A percentile compares a stretch with the other conserved stretches of the same genome.
phyloP scores from a whole-genome alignment of 2,329 filamentous ascomycete species.

The Botrytis byssoidea region DNA sequence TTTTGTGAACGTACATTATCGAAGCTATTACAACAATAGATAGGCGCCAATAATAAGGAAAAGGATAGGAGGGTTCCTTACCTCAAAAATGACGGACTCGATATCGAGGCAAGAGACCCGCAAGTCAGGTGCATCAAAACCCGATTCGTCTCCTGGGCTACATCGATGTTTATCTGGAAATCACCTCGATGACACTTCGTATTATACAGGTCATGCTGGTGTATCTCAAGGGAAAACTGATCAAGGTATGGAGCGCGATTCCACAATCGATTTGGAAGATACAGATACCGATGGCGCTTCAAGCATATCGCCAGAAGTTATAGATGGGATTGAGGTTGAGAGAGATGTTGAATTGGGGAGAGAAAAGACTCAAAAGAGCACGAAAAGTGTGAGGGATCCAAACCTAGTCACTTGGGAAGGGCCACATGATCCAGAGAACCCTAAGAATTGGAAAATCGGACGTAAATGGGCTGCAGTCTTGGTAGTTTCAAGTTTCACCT shows the following conservation, averaged over 20 bases:
- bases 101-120: conserved; percentile 9
- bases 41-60: not conserved
- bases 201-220: conserved; percentile 14
- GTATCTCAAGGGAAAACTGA: not conserved
- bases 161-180: conserved; percentile 29
- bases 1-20: not conserved
- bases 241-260: not conserved
- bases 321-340: conserved; percentile 31
- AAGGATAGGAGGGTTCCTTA: not conserved
- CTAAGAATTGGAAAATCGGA: conserved; percentile 33
- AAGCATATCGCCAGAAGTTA: conserved; percentile 30
- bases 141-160: conserved; percentile 23
- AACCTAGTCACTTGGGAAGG: conserved; percentile 35
- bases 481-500: conserved; percentile 46
- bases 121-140: conserved; percentile 20
- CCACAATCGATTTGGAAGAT: conserved; percentile 8
- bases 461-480: conserved; percentile 51
- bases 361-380: conserved; percentile 23
- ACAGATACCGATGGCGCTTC: conserved; percentile 14
- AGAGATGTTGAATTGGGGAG: conserved; percentile 34
- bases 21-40: not conserved
- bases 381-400: conserved; percentile 30
- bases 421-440: conserved; percentile 33
- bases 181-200: conserved; percentile 30
- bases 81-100: not conserved